These are phyloP conservation scores for Cutaneotrichosporon spelunceum DNA, from an alignment of 1,284 basidiomycete genomes.

Conservation along the genomic window DNA sequence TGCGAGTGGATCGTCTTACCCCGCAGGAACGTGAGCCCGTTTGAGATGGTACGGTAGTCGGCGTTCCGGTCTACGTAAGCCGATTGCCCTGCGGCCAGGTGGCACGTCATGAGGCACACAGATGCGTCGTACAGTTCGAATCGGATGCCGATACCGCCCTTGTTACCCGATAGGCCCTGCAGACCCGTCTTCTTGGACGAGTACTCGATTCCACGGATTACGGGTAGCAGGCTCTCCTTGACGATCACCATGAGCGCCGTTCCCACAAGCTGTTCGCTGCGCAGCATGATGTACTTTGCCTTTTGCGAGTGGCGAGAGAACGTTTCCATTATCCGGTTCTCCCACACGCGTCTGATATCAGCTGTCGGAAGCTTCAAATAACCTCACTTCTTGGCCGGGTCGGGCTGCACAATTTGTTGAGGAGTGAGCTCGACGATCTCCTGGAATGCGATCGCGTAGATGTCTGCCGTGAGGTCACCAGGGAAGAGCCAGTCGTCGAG, in stretches of 20 bases:
- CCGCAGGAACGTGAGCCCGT: slow-evolving; percentile 77
- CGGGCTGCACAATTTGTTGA: slow-evolving; percentile 93
- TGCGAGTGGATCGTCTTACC: slow-evolving; percentile 86
- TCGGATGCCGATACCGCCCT: slow-evolving; percentile 89
- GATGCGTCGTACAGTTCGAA: slow-evolving; percentile 85
- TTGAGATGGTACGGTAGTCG: slow-evolving; percentile 84
- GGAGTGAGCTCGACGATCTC: slow-evolving; percentile 97
- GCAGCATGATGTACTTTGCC: slow-evolving; percentile 76
- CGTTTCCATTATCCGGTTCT: slow-evolving; percentile 73
- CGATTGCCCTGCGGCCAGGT: slow-evolving; percentile 87
- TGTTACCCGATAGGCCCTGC: slow-evolving; percentile 96
- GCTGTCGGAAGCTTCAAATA: background rate
- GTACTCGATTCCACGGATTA: slow-evolving; percentile 87
- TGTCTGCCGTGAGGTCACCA: slow-evolving; percentile 64
- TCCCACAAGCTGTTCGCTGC: slow-evolving; percentile 92
- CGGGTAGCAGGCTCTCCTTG: slow-evolving; percentile 67
- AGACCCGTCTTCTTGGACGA: slow-evolving; percentile 94
- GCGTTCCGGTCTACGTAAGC: slow-evolving; percentile 88
- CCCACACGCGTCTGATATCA: slow-evolving; percentile 71
- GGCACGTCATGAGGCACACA: slow-evolving; percentile 87
- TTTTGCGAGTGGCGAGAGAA: slow-evolving; percentile 64
- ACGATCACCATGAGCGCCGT: slow-evolving; percentile 86
- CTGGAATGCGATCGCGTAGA: slow-evolving; percentile 91
- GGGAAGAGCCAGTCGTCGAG: slow-evolving; percentile 89
- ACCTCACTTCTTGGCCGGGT: slow-evolving; percentile 81